Conservation (phyloP, 2,329 filamentous ascomycete genomes). For the Aschersonia sp. region DNA sequence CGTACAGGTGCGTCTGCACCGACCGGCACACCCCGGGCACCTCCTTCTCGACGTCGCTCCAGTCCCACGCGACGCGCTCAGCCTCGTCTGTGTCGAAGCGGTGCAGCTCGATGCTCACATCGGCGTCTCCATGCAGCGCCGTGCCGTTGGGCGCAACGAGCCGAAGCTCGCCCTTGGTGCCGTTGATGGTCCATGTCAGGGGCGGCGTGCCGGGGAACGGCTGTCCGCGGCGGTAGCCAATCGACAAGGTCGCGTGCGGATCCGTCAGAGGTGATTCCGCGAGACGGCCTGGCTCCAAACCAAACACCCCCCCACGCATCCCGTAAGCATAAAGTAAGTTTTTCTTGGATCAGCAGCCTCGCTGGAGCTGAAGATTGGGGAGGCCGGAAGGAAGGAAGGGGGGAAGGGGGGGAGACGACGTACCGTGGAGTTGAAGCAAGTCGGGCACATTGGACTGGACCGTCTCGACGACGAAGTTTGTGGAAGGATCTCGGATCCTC, state of each 20-base stretch:
- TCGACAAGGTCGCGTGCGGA: constrained; percentile 23
- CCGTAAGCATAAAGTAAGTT: no score
- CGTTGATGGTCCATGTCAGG: constrained; percentile 34
- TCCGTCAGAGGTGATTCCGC: constrained; percentile 3
- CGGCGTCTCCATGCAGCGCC: constrained; percentile 17
- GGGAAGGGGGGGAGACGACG: background rate
- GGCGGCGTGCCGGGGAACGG: constrained; percentile 30
- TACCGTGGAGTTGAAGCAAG: constrained; percentile 10
- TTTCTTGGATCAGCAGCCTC: no score
- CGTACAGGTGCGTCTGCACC: background rate
- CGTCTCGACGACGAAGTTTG: constrained; percentile 13
- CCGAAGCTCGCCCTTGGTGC: constrained; percentile 34
- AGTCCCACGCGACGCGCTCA: constrained; percentile 27
- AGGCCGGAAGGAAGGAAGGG: background rate
- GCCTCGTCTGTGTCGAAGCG: constrained; percentile 30
- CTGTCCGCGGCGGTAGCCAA: constrained; percentile 31
- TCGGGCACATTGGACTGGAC: constrained; percentile 29
- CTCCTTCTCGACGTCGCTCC: constrained; percentile 8
- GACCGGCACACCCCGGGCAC: background rate
- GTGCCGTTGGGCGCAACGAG: constrained; percentile 17
- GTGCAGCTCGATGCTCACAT: constrained; percentile 31
- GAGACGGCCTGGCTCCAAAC: constrained; percentile 1
- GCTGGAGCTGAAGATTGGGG: background rate
- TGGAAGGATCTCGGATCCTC: constrained; percentile 17
- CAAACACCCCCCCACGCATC: no score